These are phyloP conservation scores for Chrysochromulina tobinii DNA, from an alignment of 78 protist species.

Conservation along the genomic window DNA sequence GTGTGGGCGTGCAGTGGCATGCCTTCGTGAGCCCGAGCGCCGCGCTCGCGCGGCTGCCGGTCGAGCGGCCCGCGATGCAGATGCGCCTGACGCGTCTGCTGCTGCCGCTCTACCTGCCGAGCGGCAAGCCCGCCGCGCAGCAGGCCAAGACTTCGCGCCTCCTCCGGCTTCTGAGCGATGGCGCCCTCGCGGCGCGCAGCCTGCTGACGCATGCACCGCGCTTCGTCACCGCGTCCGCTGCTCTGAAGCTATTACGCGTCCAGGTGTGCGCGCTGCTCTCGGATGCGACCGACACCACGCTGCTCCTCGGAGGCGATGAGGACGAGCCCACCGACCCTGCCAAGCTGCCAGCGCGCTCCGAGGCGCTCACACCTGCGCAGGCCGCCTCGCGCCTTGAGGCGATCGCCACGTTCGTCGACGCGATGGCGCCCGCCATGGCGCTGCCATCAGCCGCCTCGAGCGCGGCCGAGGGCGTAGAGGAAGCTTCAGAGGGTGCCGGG, in stretches of 20 bases:
- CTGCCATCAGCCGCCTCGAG: too few relatives aligned
- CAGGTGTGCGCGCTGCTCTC: too few relatives aligned
- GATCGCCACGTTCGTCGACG: background rate
- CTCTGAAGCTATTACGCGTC: background rate
- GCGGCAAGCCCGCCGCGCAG: background rate
- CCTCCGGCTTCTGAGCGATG: background rate
- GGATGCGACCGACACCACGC: too few relatives aligned
- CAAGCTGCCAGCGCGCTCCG: background rate
- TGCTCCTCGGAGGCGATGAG: background rate
- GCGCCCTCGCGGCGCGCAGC: background rate
- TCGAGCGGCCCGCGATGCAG: conserved; percentile 7
- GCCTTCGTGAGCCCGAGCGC: background rate
- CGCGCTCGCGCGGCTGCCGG: background rate
- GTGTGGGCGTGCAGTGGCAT: background rate
- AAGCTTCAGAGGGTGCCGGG: too few relatives aligned
- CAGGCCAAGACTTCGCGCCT: background rate
- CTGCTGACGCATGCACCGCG: background rate
- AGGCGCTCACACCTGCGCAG: background rate
- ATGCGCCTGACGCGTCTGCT: background rate
- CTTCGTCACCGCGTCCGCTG: background rate
- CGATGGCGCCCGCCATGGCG: background rate
- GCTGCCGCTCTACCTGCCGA: background rate
- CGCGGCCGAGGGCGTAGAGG: too few relatives aligned
- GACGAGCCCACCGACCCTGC: background rate
- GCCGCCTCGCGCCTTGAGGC: background rate